phyloP scores from a whole-genome alignment of 192 early-diverging fungal genomes.

The Allomyces arbusculus region DNA sequence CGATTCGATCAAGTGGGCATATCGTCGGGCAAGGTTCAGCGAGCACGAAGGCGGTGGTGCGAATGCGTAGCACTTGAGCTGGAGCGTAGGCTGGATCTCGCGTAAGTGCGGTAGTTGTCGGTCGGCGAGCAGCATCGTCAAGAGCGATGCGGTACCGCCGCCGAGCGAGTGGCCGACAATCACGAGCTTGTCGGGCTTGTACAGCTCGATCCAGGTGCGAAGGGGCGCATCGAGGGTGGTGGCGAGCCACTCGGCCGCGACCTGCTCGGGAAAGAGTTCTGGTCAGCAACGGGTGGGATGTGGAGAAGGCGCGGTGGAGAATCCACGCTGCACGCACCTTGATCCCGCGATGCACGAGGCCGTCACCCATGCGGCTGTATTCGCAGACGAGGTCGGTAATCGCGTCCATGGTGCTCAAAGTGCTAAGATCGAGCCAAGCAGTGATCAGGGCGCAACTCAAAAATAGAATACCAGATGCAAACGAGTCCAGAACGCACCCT shows the following conservation, averaged over 20 bases:
- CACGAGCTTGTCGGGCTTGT: slow-evolving; percentile 26
- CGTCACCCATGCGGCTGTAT: slow-evolving; percentile 57
- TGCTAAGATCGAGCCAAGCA: too few species aligned
- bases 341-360: slow-evolving; percentile 53
- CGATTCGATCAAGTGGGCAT: slow-evolving; percentile 30
- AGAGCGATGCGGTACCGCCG: slow-evolving; percentile 41
- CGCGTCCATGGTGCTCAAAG: slow-evolving; percentile 27
- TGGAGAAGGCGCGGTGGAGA: too few species aligned
- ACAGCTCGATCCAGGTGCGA: slow-evolving; percentile 27
- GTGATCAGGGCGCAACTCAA: too few species aligned
- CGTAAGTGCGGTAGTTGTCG: slow-evolving; percentile 15
- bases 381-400: slow-evolving; percentile 55
- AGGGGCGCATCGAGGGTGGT: slow-evolving; percentile 38
- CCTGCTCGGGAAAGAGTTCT: not conserved
- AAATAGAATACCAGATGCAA: not conserved
- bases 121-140: slow-evolving; percentile 53
- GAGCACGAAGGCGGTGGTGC: slow-evolving; percentile 36
- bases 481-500: slow-evolving; percentile 25
- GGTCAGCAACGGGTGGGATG: too few species aligned
- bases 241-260: slow-evolving; percentile 53
- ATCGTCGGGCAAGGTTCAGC: slow-evolving; percentile 24
- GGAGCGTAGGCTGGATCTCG: slow-evolving; percentile 8
- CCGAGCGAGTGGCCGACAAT: slow-evolving; percentile 61
- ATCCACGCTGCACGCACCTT: slow-evolving; percentile 7
- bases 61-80: slow-evolving; percentile 23